Conservation (phyloP, 805 yeast genomes). For the Ogataea pini region DNA sequence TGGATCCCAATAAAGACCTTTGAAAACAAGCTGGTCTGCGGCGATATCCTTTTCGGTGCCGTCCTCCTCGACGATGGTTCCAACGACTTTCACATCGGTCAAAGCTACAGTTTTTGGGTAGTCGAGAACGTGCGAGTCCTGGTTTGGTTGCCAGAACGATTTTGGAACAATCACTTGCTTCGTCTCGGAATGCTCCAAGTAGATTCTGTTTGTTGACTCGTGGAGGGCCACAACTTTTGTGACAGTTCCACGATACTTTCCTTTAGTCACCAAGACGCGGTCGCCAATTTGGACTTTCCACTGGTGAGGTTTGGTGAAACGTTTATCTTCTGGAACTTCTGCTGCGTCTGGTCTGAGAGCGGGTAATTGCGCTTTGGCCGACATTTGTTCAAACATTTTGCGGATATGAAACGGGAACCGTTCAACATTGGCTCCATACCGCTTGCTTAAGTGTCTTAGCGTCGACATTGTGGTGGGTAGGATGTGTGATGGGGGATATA, state of each 20-base stretch:
- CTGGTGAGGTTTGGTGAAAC: slow-evolving; percentile 46
- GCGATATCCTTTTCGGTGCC: slow-evolving; percentile 72
- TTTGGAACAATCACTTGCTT: slow-evolving; percentile 68
- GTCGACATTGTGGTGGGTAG: slow-evolving; percentile 16
- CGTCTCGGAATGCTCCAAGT: slow-evolving; percentile 68
- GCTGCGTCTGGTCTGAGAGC: slow-evolving; percentile 30
- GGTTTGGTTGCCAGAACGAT: slow-evolving; percentile 70
- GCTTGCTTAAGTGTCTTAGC: slow-evolving; percentile 28
- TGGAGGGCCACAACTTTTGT: slow-evolving; percentile 64
- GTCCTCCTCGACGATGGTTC: slow-evolving; percentile 66
- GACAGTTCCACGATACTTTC: slow-evolving; percentile 72
- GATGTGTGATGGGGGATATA: background rate
- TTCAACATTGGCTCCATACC: slow-evolving; percentile 35
- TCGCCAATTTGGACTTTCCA: slow-evolving; percentile 75
- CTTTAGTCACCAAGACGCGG: slow-evolving; percentile 69
- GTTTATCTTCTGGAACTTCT: slow-evolving; percentile 35
- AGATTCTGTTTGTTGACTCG: slow-evolving; percentile 59
- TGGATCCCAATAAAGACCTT: slow-evolving; percentile 72
- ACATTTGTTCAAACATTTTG: slow-evolving; percentile 33
- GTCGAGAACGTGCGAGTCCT: slow-evolving; percentile 67
- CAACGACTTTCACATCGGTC: slow-evolving; percentile 70
- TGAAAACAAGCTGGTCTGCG: slow-evolving; percentile 68
- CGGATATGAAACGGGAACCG: slow-evolving; percentile 31
- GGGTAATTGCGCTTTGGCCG: slow-evolving; percentile 33
- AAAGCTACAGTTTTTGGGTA: slow-evolving; percentile 65